Percentiles rank a stretch among this genome's conserved stretches.
Conservation (phyloP, 768 basidiomycete species). For the Clitopilus hobsonii region DNA sequence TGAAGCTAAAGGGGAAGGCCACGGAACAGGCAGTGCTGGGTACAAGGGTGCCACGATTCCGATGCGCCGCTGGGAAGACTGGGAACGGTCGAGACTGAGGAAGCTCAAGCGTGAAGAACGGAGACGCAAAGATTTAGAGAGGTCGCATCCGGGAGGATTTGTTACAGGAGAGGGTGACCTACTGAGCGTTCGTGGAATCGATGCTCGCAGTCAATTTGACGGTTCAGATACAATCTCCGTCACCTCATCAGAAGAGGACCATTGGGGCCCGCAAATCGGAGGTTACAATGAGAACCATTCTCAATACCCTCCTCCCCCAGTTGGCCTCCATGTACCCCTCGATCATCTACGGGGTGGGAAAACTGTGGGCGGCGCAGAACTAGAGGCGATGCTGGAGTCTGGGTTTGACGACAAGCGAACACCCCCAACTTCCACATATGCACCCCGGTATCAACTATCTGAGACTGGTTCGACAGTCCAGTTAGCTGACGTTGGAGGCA, state of each 20-base stretch:
- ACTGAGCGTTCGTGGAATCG: slow-evolving; percentile 46
- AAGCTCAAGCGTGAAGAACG: slow-evolving; percentile 87
- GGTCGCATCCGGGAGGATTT: slow-evolving; percentile 67
- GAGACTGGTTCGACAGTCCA: slow-evolving; percentile 44
- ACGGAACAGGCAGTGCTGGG: slow-evolving; percentile 59
- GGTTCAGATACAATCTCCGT: slow-evolving; percentile 80
- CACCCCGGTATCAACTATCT: slow-evolving; percentile 59
- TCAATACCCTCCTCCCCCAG: slow-evolving; percentile 81
- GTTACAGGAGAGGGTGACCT: slow-evolving; percentile 57
- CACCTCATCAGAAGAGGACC: slow-evolving; percentile 87
- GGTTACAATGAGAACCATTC: slow-evolving; percentile 85
- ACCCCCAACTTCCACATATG: slow-evolving; percentile 38
- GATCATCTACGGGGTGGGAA: slow-evolving; percentile 33
- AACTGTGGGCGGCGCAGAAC: slow-evolving; percentile 65
- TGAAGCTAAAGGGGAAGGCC: slow-evolving; percentile 75
- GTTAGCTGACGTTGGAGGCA: slow-evolving; percentile 34
- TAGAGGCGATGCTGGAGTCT: slow-evolving; percentile 89
- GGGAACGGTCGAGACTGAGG: slow-evolving; percentile 92
- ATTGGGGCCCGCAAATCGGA: slow-evolving; percentile 94
- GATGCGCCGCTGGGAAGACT: slow-evolving; percentile 97
- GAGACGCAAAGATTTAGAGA: slow-evolving; percentile 76
- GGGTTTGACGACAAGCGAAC: slow-evolving; percentile 79
- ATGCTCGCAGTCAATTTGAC: slow-evolving; percentile 62
- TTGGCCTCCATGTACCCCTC: slow-evolving; percentile 51
- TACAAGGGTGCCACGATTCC: slow-evolving; percentile 66